A percentile compares a stretch with the other conserved stretches of the same genome.
Conservation (phyloP, 768 basidiomycete species). For the Rhizopogon rudus region DNA sequence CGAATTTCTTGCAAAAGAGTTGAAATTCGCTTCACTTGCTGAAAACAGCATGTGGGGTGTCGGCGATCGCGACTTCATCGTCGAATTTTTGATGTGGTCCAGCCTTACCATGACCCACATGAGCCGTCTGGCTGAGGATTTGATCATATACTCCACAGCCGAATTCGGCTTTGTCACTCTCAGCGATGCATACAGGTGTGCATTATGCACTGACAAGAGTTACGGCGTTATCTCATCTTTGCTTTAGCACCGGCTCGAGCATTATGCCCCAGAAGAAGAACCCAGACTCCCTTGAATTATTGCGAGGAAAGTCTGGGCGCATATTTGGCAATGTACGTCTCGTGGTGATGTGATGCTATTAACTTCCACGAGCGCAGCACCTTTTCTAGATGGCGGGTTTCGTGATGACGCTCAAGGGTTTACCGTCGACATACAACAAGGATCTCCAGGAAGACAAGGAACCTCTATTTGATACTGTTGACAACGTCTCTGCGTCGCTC, state of each 20-base stretch:
- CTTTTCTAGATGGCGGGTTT: constrained; percentile 87
- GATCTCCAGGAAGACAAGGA: constrained; percentile 99
- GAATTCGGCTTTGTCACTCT: constrained; percentile 97
- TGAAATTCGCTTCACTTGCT: constrained; percentile 82
- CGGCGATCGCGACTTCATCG: constrained; percentile 94
- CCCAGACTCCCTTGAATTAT: constrained; percentile 90
- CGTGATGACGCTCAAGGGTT: constrained; percentile 93
- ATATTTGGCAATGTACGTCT: constrained; percentile 81
- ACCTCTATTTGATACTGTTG: constrained; percentile 90
- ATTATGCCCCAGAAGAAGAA: constrained; percentile 99
- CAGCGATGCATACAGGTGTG: constrained; percentile 94
- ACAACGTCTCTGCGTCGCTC: constrained; percentile 83
- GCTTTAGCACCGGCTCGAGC: constrained; percentile 86
- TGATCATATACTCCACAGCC: constrained; percentile 94
- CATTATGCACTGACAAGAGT: neutral
- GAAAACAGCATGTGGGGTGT: constrained; percentile 98
- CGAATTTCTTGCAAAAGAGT: constrained; percentile 85
- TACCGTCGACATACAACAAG: constrained; percentile 99
- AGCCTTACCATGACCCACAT: constrained; percentile 91
- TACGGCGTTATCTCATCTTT: neutral
- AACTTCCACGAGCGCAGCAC: neutral
- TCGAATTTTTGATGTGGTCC: constrained; percentile 96
- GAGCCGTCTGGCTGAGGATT: constrained; percentile 91
- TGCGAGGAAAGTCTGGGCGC: constrained; percentile 93
- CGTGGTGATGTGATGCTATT: neutral